Evolutionary conservation across 352 stramenopile species (phyloP), one percentile per base, ranked within the genome.

Genomic region (Phytophthora multivora): DNA sequence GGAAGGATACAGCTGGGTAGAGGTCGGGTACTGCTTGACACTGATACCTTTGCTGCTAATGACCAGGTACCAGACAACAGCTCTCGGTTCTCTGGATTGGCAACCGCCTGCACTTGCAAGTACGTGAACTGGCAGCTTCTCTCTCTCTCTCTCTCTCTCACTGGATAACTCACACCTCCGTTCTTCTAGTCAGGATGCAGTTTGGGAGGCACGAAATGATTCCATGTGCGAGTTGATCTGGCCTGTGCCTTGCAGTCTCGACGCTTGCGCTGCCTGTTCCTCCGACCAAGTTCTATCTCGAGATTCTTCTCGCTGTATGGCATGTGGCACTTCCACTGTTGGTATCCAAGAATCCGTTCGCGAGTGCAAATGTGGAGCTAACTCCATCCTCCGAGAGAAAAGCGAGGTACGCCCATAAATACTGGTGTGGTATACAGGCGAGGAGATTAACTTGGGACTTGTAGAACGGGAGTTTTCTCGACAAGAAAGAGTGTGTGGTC

Each of bases 281-380:
- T 25, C 33, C 0, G 58, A 66, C 8, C 62, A 77, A 50, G 81
- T 79, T 19, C 69, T 83, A 2, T 82, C 69, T 12, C 59, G 54
- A 11, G 81, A 92, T 35, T 62, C 59, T 2, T 66, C 63, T 7
- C 64, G 58, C 0, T 94, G 85, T 43, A 75, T 92, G 47, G 1
- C 59, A 16, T 94, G 85, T 30, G 85, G 84, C 0, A 78, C 77
- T 21, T 89, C 82, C 1, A 93, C 84, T 3, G 49, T 86, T 0
- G 84, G 80, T 4, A 35, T 85, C 8, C 31, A 77, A 4, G 9
- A 59, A 0, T 55, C 30, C 1, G 56, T 33, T 3, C 54, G 61
- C n/a, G 80, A 93, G n/a, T 93, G 84, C 45, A 54, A 62, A 13
- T 93, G 84, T 23, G 39, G 21, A 1, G 25, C 40, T 0, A 79